Evolutionary conservation across 2,329 filamentous ascomycete genomes (phyloP).

Genomic region (Incumbomyces delicatus): DNA sequence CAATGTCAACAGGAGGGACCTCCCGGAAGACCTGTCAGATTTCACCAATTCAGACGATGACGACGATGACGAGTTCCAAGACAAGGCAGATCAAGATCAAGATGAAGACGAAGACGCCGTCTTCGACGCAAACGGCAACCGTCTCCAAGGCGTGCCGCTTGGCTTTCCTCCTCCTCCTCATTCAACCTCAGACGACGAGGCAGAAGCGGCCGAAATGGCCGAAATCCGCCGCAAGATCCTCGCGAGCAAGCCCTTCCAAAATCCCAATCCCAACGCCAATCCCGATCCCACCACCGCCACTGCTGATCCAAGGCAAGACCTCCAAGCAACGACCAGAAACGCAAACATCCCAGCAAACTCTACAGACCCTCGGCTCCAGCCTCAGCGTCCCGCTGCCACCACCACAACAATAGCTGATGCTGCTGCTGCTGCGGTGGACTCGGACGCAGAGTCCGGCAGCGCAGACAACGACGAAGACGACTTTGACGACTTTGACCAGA

Average conservation of each 20-base stretch:
- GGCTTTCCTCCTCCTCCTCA: slow-evolving; percentile 67
- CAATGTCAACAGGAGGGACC: slow-evolving; percentile 64
- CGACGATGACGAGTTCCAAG: slow-evolving; percentile 37
- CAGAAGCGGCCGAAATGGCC: slow-evolving; percentile 85
- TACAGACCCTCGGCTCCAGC: too few relatives aligned
- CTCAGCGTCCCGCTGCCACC: too few relatives aligned
- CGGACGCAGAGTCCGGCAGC: slow-evolving; percentile 61
- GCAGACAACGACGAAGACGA: slow-evolving; percentile 63
- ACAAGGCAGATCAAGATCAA: slow-evolving; percentile 37
- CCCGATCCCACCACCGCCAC: slow-evolving; percentile 20
- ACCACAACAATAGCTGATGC: too few relatives aligned
- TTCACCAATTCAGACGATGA: slow-evolving; percentile 33
- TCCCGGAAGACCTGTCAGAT: slow-evolving; percentile 37
- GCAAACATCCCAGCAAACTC: not conserved
- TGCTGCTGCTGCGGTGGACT: too few relatives aligned
- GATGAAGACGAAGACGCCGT: slow-evolving; percentile 36
- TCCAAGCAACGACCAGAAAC: slow-evolving; percentile 48
- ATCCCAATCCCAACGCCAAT: slow-evolving; percentile 28
- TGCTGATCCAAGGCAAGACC: slow-evolving; percentile 50
- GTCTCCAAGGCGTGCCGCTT: slow-evolving; percentile 38
- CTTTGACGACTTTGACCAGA: slow-evolving; percentile 65
- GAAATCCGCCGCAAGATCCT: slow-evolving; percentile 85
- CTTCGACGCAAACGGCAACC: slow-evolving; percentile 37
- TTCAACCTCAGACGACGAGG: slow-evolving; percentile 68
- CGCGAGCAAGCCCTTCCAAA: slow-evolving; percentile 77